phyloP scores from a whole-genome alignment of 345 rosid species.

The Arabis hirsuta region DNA sequence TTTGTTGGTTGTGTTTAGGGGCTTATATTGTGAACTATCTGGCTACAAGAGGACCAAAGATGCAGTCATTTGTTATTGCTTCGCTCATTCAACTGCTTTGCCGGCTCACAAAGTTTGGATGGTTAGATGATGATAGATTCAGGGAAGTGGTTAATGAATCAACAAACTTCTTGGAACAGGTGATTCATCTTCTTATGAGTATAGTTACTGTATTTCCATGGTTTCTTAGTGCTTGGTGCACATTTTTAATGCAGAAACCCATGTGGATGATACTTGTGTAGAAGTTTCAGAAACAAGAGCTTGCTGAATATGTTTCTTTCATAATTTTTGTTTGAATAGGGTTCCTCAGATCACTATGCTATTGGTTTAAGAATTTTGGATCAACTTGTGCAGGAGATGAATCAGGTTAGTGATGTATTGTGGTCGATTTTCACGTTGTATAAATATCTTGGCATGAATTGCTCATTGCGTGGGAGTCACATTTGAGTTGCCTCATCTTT shows the following conservation, averaged over 20 bases:
- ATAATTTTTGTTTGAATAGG: slow-evolving; percentile 51
- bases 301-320: slow-evolving; percentile 32
- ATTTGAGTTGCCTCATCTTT: slow-evolving; percentile 20
- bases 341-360: slow-evolving; percentile 79
- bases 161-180: slow-evolving; percentile 88
- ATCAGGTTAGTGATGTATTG: slow-evolving; percentile 66
- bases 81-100: slow-evolving; percentile 91
- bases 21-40: slow-evolving; percentile 83
- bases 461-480: slow-evolving; percentile 27
- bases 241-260: neutral
- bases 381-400: slow-evolving; percentile 98
- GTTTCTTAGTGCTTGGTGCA: slow-evolving; percentile 34
- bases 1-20: slow-evolving; percentile 49
- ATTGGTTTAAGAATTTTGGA: slow-evolving; percentile 95
- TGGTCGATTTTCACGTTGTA: slow-evolving; percentile 8
- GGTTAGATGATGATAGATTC: slow-evolving; percentile 98
- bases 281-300: slow-evolving; percentile 9
- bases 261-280: slow-evolving; percentile 20
- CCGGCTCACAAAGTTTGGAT: slow-evolving; percentile 95
- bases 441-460: slow-evolving; percentile 5
- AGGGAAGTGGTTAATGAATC: slow-evolving; percentile 88
- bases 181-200: slow-evolving; percentile 37
- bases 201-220: slow-evolving; percentile 22
- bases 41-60: slow-evolving; percentile 87
- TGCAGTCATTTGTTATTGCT: slow-evolving; percentile 82